Evolutionary conservation across 2,329 filamentous ascomycete genomes (phyloP).

Genomic region (Monilinia laxa): DNA sequence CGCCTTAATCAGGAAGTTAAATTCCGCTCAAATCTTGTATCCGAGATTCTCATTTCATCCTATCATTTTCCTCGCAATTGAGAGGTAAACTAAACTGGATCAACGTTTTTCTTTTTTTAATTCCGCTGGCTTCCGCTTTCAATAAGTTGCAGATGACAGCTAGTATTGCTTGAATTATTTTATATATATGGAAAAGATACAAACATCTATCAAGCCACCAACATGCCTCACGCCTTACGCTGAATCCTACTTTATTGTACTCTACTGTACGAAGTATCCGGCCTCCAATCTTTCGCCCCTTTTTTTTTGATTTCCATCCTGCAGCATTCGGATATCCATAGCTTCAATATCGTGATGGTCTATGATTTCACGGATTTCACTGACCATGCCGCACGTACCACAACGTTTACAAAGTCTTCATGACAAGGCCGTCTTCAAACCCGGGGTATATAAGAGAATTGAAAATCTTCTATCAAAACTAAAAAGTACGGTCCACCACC

Average conservation of each 20-base stretch:
- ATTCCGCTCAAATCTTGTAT: slow-evolving; percentile 1
- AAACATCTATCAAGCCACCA: slow-evolving; percentile 16
- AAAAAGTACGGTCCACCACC: slow-evolving; percentile 13
- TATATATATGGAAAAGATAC: neutral
- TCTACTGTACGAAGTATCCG: no score
- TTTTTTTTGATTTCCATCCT: neutral
- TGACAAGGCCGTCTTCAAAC: slow-evolving; percentile 12
- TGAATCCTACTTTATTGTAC: slow-evolving; percentile 11
- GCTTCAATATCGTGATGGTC: slow-evolving; percentile 11
- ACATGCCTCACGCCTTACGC: neutral
- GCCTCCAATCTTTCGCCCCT: neutral
- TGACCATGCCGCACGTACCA: slow-evolving; percentile 20
- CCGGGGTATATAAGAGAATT: slow-evolving; percentile 10
- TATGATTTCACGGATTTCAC: slow-evolving; percentile 1
- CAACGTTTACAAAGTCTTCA: slow-evolving; percentile 8
- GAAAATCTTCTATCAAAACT: slow-evolving; percentile 12
- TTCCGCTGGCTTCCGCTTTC: slow-evolving; percentile 3
- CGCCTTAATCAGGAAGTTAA: slow-evolving; percentile 18
- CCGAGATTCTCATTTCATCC: slow-evolving; percentile 14
- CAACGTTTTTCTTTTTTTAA: neutral
- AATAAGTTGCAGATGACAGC: neutral
- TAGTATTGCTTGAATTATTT: neutral
- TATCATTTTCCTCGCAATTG: neutral
- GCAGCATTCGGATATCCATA: neutral
- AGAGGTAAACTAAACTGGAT: neutral